Evolutionary conservation across 306 rosid species (phyloP).

Genomic region (Vigna nakashimae): DNA sequence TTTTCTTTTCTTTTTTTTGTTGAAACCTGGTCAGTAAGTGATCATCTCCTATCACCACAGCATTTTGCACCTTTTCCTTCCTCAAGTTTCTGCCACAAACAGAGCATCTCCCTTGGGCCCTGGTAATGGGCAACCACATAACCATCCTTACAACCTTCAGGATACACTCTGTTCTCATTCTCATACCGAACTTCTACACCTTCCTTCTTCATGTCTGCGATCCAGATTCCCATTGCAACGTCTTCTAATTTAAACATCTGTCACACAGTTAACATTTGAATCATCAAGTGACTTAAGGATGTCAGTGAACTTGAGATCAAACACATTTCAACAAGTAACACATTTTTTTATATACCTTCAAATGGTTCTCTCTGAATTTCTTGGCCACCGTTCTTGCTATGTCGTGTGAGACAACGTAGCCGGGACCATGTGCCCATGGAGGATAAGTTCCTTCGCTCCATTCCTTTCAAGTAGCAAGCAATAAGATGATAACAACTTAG

Average conservation of each 20-base stretch:
- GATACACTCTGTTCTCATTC: constrained; percentile 67
- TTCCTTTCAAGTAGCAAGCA: constrained; percentile 66
- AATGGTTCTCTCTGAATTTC: constrained; percentile 66
- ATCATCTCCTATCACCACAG: constrained; percentile 69
- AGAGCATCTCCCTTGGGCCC: constrained; percentile 94
- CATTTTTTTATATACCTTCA: constrained; percentile 66
- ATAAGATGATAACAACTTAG: constrained; percentile 31
- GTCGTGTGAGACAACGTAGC: constrained; percentile 87
- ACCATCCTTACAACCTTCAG: constrained; percentile 86
- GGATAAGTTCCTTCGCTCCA: constrained; percentile 88
- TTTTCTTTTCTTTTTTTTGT: not conserved
- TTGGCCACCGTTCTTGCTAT: constrained; percentile 73
- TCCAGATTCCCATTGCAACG: constrained; percentile 99
- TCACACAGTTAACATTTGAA: constrained; percentile 35
- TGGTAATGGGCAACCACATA: constrained; percentile 98
- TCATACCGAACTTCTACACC: constrained; percentile 74
- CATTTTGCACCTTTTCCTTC: constrained; percentile 73
- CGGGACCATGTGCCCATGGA: constrained; percentile 99
- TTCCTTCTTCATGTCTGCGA: constrained; percentile 76
- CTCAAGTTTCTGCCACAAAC: constrained; percentile 94
- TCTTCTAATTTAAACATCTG: constrained; percentile 99
- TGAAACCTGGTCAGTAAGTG: constrained; percentile 37
- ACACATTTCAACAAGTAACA: constrained; percentile 3
- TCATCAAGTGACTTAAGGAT: constrained; percentile 17
- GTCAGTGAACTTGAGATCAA: not conserved